phyloP scores from a whole-genome alignment of 257 asterid genomes.

The Cordia subcordata region DNA sequence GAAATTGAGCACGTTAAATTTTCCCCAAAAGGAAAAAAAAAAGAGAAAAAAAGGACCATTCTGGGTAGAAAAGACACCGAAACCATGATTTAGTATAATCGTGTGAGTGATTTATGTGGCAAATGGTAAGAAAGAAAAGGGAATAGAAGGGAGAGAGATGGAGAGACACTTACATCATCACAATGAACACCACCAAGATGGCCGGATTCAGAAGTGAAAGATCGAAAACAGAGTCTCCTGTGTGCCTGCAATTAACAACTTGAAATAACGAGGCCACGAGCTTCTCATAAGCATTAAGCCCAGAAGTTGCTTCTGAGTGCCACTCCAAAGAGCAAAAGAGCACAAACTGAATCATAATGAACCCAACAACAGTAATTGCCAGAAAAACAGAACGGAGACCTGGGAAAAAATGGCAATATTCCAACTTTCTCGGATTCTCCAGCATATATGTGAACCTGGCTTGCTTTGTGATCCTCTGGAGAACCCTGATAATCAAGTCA shows the following conservation, averaged over 20 bases:
- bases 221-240: slow-evolving; percentile 47
- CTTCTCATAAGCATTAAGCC: slow-evolving; percentile 32
- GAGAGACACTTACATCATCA: slow-evolving; percentile 43
- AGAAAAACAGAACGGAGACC: slow-evolving; percentile 13
- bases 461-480: slow-evolving; percentile 19
- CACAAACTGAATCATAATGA: slow-evolving; percentile 27
- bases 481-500: slow-evolving; percentile 18
- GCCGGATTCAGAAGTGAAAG: slow-evolving; percentile 33
- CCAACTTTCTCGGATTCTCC: slow-evolving; percentile 19
- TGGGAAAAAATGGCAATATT: slow-evolving; percentile 33
- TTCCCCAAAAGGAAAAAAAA: too few relatives aligned
- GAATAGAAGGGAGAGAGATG: too few relatives aligned
- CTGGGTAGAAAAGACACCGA: too few relatives aligned
- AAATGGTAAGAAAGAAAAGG: not conserved
- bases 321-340: slow-evolving; percentile 38
- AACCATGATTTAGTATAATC: too few relatives aligned
- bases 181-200: slow-evolving; percentile 30
- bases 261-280: slow-evolving; percentile 41
- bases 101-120: too few relatives aligned
- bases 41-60: too few relatives aligned
- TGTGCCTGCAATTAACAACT: slow-evolving; percentile 49
- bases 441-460: slow-evolving; percentile 23
- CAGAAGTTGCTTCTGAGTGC: slow-evolving; percentile 23
- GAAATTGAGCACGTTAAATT: too few relatives aligned
- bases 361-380: slow-evolving; percentile 27